Base-by-base conservation (phyloP, 2,329 filamentous ascomycete species). In the Bimuria novae-zelandiae region DNA sequence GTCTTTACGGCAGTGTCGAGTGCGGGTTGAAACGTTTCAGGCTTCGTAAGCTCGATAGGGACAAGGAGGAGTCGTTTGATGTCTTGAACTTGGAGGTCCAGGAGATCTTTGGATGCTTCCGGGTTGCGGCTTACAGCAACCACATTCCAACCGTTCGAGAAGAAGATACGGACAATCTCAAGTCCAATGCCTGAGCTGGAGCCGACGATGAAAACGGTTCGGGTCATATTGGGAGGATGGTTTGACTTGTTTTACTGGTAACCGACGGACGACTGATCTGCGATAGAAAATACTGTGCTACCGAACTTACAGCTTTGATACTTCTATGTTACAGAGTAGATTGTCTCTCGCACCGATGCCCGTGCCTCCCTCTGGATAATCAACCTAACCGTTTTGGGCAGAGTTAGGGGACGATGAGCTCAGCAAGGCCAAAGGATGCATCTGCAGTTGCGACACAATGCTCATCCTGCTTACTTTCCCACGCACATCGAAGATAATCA, bases 101-200 rank as follows among this genome's bases (percentile, higher is more conserved):
- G 23, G 25, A 43, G 40, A 3, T 43, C 25, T 19, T 43, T 25
- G 3, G 40, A 43, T 16, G 40, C 25, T 16, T 27, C n/a, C 21
- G 40, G 40, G 11, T 32, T 21, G 8, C 25, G 40, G 25, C 16
- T 30, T 14, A 25, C 27, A 11, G 40, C 40, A 23, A 43, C 16
- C 3, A 43, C 25, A 19, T 43, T 43, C 23, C 40, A 43, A 10
- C 40, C 25, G 5, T 43, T 43, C 11, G 25, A 30, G 7, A 30
- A 43, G 25, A 43, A 43, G 40, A 43, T 22, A 10, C 40, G 40
- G 16, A 43, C 40, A 7, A 43, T 43, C 8, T 43, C 40, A 19
- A 43, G 40, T 2, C 40, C 25, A 30, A 43, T 43, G 7, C 40
- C 40, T 14, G 40, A 42, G 40, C 40, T 42, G 25, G 40, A 42